Evolutionary conservation across 306 rosid species (phyloP), one percentile per base, ranked within the genome.

Genomic region (Phaseolus lunatus): DNA sequence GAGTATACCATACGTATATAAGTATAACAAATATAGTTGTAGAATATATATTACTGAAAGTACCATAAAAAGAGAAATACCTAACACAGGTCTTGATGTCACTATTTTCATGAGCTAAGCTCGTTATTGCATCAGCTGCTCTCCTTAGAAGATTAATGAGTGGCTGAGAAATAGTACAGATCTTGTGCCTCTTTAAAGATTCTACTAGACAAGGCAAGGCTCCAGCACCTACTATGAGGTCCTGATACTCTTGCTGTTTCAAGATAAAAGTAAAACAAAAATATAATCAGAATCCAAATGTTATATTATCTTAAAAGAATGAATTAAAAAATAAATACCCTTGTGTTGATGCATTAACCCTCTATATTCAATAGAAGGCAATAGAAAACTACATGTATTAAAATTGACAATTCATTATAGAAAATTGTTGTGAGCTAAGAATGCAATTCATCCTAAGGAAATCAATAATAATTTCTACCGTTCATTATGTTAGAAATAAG

Each of bases 61-160:
- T 49, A 27, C 31, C 24, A 73, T 8, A 16, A 76, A n/a, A 48
- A 47, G 68, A 35, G 23, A 75, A 62, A 63, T 67, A 89, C 95
- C 97, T 87, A 67, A 88, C 87, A 24, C 64, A 72, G 80, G 65
- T 86, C 78, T 90, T 88, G n/a, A 87, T 80, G 70, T 12, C 54
- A 56, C 80, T 49, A 81, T 88, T 85, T 78, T 90, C 97, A 59
- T 92, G 90, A 43, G 92, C 88, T 70, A 90, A 85, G 52, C 59
- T 87, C 39, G 86, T 73, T 56, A 90, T 88, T 72, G 96, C 80
- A 24, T 86, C 91, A 19, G 92, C 91, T 52, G 84, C 89, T 78
- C 85, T 87, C 82, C 84, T 68, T 29, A 92, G 77, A 75, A 87
- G 87, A 72, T 78, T 85, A 54, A 59, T 22, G 57, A 83, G 70